Evolutionary conservation across 2,329 filamentous ascomycete species (phyloP), one percentile per base, ranked within the genome.

Genomic region (Incumbomyces lentus): DNA sequence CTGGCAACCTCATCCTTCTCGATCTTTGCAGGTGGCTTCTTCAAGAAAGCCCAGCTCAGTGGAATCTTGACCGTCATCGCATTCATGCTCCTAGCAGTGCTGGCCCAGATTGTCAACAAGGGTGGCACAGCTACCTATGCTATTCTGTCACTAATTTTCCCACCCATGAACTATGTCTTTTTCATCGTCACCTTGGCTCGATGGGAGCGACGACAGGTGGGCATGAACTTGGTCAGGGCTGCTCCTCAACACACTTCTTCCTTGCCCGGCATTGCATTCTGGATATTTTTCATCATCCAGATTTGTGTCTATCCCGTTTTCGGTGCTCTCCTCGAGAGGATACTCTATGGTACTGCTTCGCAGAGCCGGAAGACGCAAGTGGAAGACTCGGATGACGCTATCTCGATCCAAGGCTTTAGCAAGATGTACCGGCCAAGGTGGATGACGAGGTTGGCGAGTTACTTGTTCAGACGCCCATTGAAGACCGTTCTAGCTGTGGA

Each of bases 121-220:
- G 78, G 79, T 2, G 69, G 66, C 7, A 84, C 81, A 1, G 79
- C 68, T 1, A 73, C 79, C 1, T 84, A 90, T 2, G 73, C 76
- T 5, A 68, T 86, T 2, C 70, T 94, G 11, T 82, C 82, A 50
- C 60, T 93, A 12, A 64, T 95, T 0, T 95, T 95, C 60, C 78
- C 86, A 0, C 85, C 89, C 0, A 93, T 89, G 71, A 89, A 87
- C 57, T 95, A 87, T 59, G 83, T 90, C 12, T 88, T 82, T 61
- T 92, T 90, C 60, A 73, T 81, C 45, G 79, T 84, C 14, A 76
- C 82, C 52, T 75, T 89, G 63, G 85, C 88, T 11, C 79, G 84
- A 35, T 95, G 79, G 61, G 85, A 95, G 64, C 71, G 73, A 51
- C 60, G 80, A 46, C 69, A 77, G 14, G 58, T 70, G 34, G 68